phyloP scores from a whole-genome alignment of 176 grass and related monocot species.

The Aechmea fasciata region DNA sequence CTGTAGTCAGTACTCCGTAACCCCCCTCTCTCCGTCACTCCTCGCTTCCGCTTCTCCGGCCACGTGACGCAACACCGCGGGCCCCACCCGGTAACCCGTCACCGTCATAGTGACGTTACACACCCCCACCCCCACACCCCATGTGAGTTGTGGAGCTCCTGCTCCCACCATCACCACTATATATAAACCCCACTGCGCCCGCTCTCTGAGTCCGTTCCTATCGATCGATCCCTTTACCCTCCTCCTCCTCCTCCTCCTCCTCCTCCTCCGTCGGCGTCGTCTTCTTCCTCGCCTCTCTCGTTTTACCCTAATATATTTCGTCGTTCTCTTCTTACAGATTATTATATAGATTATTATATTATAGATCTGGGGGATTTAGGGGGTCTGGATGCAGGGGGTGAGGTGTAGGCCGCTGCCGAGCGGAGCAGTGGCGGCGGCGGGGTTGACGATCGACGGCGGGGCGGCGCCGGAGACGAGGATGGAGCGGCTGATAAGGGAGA shows the following conservation, averaged over 20 bases:
- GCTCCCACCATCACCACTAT: constrained; percentile 11
- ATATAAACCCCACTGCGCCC: constrained; percentile 7
- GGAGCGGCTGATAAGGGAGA: constrained; percentile 50
- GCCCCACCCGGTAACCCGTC: constrained; percentile 24
- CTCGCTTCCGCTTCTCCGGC: not conserved
- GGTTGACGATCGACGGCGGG: constrained; percentile 48
- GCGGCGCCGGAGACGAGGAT: constrained; percentile 46
- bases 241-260: too few species aligned
- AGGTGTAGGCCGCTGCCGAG: constrained; percentile 5
- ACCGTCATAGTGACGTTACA: constrained; percentile 43
- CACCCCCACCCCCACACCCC: constrained; percentile 9
- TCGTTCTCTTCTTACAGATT: too few species aligned
- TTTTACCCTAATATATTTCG: too few species aligned
- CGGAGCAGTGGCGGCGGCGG: constrained; percentile 15
- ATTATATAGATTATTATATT: too few species aligned
- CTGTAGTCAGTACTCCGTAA: too few species aligned
- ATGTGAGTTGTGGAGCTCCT: constrained; percentile 25
- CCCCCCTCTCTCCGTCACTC: too few species aligned
- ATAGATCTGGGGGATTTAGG: not conserved
- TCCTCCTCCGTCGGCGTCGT: not conserved
- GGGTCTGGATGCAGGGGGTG: not conserved
- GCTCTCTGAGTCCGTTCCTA: not conserved
- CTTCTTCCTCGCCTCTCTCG: not conserved
- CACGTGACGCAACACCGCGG: constrained; percentile 41
- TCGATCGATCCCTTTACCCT: not conserved